Base-by-base conservation (phyloP, 208 protist species). In the Balamuthia mandrillaris region DNA sequence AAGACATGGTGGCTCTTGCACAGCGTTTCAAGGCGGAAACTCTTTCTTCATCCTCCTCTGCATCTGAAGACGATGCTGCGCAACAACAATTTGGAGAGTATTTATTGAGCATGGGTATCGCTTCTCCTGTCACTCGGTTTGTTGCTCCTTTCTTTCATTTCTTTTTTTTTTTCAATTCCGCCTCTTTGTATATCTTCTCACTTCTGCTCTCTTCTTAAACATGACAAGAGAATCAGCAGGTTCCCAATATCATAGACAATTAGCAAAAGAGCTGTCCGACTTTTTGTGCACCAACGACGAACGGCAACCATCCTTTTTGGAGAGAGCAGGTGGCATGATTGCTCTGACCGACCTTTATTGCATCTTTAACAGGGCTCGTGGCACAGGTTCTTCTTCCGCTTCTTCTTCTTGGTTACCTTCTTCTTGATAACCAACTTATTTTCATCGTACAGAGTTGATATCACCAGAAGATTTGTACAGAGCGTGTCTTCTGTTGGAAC, bases 91-190 rank as follows among this genome's bases (percentile, higher is more conserved):
- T 79, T 27, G 16, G 72, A 60, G 45, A 51, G 29, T 87, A 88
- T 39, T 51, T 90, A 6, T 42, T 87, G 10, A 39, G 82, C 16
- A 66, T 88, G 54, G 88, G 88, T 82, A 88, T 90, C 16, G 77
- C 81, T 18, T 51, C 70, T n/a, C 88, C 88, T 21, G 88, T 90
- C 6, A 90, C 88, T n/a, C 88, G 86, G 87, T 86, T n/a, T n/a
- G n/a, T n/a, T 70, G 21, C 27, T 63, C 24, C 3, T 70, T 70
- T 37, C 18, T 37, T 18, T 37, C n/a, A 56, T 70, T 37, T 47
- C 29, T 37, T 18, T 70, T 70, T 70, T 18, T 18, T 70, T 37
- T 70, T 37, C n/a, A 70, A 18, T 70, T 37, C n/a, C 44, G 18
- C 44, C 18, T 18, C 18, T 27, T 18, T 70, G 44, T 70, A 21